Conservation (phyloP, 179 eudicot species). For the Spinacia oleracea region DNA sequence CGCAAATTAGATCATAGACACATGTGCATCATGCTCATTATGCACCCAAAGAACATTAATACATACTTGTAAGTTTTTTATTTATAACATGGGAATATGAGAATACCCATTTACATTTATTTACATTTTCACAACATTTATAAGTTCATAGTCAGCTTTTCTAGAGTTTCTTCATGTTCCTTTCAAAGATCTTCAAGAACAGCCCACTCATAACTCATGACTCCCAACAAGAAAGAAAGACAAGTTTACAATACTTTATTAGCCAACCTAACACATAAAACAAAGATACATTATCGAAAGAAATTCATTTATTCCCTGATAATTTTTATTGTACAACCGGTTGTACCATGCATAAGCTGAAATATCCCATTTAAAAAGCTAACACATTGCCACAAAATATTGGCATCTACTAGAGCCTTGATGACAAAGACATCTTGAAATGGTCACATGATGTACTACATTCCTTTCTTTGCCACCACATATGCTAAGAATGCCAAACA, state of each 20-base stretch:
- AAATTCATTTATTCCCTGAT: too few relatives aligned
- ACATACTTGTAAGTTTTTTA: too few relatives aligned
- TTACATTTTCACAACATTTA: too few relatives aligned
- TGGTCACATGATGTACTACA: neutral
- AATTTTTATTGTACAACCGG: too few relatives aligned
- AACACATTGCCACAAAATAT: neutral
- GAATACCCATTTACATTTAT: too few relatives aligned
- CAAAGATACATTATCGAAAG: neutral
- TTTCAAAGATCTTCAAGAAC: neutral
- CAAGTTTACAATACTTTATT: neutral
- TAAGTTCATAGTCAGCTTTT: neutral
- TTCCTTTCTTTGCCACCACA: conserved; percentile 19
- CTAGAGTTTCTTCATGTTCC: neutral
- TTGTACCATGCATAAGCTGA: too few relatives aligned
- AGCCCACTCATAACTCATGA: neutral
- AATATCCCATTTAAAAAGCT: neutral
- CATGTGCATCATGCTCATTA: too few relatives aligned
- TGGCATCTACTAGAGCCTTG: conserved; percentile 2
- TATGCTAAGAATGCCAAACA: conserved; percentile 17
- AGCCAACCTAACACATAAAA: neutral
- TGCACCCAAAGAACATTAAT: too few relatives aligned
- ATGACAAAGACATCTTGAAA: conserved; percentile 8
- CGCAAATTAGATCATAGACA: too few relatives aligned
- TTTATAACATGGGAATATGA: too few relatives aligned
- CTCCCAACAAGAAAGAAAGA: neutral